Evolutionary conservation across 2,329 filamentous ascomycete species (phyloP).

Genomic region (Paecilomyces sp.): DNA sequence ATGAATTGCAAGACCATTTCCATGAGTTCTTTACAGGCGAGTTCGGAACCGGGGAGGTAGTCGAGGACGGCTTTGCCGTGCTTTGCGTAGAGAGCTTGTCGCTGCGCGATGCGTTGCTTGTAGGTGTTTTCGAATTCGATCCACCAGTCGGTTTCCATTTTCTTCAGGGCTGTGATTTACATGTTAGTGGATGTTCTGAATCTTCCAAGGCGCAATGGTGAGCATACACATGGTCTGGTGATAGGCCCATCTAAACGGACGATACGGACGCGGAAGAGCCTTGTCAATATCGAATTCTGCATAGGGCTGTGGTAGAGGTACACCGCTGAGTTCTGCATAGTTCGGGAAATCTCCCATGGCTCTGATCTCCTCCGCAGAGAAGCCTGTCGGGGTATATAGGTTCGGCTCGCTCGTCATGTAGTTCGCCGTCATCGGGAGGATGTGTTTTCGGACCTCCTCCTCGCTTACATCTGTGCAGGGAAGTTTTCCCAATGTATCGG

Average conservation of each 20-base stretch:
- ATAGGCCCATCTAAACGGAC: constrained; percentile 76
- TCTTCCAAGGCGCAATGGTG: neutral
- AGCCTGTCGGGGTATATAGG: constrained; percentile 59
- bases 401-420: constrained; percentile 27
- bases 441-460: constrained; percentile 22
- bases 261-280: constrained; percentile 66
- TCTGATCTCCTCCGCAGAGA: constrained; percentile 62
- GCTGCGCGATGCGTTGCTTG: constrained; percentile 57
- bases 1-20: constrained; percentile 78
- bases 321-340: constrained; percentile 66
- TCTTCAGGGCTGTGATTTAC: constrained; percentile 56
- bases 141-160: constrained; percentile 79
- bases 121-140: constrained; percentile 79
- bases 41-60: constrained; percentile 64
- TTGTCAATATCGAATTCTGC: constrained; percentile 59
- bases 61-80: constrained; percentile 61
- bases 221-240: constrained; percentile 85
- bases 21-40: constrained; percentile 80
- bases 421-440: constrained; percentile 36
- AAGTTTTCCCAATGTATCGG: constrained; percentile 4
- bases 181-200: neutral
- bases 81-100: constrained; percentile 56
- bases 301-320: constrained; percentile 62
- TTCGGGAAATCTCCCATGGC: constrained; percentile 70
- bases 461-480: constrained; percentile 20